Base-by-base conservation (phyloP, 306 rosid species). In the Gillenia trifoliata region DNA sequence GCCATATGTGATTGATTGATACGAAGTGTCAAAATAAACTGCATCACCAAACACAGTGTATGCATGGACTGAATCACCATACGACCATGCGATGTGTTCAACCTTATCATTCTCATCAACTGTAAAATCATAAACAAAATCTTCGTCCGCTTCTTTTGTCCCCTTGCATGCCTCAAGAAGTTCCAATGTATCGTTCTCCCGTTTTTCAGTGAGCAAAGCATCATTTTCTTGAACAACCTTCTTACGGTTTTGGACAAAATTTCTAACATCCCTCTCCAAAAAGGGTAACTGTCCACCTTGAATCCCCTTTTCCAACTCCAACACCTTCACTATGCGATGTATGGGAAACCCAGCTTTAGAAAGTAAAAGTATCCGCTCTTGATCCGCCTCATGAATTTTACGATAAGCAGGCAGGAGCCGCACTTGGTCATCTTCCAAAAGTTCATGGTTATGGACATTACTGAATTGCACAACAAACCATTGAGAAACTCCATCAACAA, bases 401-500 rank as follows among this genome's bases (percentile, higher is more conserved):
- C 97, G 86, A 81, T 94, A 94, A 0, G 97, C 97, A 0, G 97
- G 99, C 62, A 94, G 92, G 69, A 94, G 97, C 47, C 97, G 95
- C 12, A 94, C 95, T 72, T 90, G 97, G 81, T 94, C 99, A 81
- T 94, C 99, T 75, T 94, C 96, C 84, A 94, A 75, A 80, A 94
- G 92, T 28, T 92, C 99, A 19, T 94, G 99, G 79, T 94, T 94
- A 71, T 94, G 99, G 11, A 94, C 82, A 80, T 90, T 90, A 79
- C 96, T 90, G 66, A 94, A 94, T 68, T 94, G 97, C 78, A 90
- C 96, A 75, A 90, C 96, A 84, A 90, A 83, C 99, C 99, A 94
- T 30, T 90, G 95, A 4, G 92, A 83, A 87, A 82, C 89, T 52
- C 97, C 97, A 33, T 90, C 95, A 34, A 84, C 87, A 12, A 94